Evolutionary conservation across 2,329 filamentous ascomycete species (phyloP), one percentile per base, ranked within the genome.

Genomic region (Fusarium sp.): DNA sequence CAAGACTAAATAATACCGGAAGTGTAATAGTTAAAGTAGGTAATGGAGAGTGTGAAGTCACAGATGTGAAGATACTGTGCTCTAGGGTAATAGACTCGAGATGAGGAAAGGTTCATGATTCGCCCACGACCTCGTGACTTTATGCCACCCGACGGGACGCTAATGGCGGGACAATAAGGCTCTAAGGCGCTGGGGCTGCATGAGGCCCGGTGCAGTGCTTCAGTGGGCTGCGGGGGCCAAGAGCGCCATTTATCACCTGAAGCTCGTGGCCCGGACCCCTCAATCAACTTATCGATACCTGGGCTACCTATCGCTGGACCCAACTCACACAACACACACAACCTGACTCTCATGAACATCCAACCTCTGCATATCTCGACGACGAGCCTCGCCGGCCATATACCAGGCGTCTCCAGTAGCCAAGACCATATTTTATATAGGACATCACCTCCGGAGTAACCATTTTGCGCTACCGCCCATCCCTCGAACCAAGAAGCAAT

Each of bases 211-310:
- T 25, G 42, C 13, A 25, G 36, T 58, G 25, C 35, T 68, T 66
- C 66, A 68, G 54, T 68, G 64, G 47, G 22, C 14, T 68, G 54
- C 25, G 45, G 64, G 64, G 63, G 56, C 27, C 27, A 25, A 50
- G 36, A 72, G 69, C 42, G 65, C 61, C 61, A 61, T 59, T 71
- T 25, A 65, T 54, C 42, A n/a, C 35, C 54, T 42, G 27, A 40
- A 66, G 62, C 35, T 68, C 68, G 68, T 42, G 65, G 71, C 68
- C 74, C 35, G 33, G 31, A 52, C 45, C 60, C 42, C 60, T 50
- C 42, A 52, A 52, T 50, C 45, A 45, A 45, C 20, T 22, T 22
- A 18, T 25, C 40, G 25, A 20, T 9, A 58, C 61, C 65, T 52
- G 50, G 47, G 50, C 50, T 42, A 27, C 18, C 50, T 42, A 27